Percentiles rank a stretch among this genome's conserved stretches.
Evolutionary conservation across 345 rosid genomes (phyloP).

Genomic region (Hibiscus tridactylites): DNA sequence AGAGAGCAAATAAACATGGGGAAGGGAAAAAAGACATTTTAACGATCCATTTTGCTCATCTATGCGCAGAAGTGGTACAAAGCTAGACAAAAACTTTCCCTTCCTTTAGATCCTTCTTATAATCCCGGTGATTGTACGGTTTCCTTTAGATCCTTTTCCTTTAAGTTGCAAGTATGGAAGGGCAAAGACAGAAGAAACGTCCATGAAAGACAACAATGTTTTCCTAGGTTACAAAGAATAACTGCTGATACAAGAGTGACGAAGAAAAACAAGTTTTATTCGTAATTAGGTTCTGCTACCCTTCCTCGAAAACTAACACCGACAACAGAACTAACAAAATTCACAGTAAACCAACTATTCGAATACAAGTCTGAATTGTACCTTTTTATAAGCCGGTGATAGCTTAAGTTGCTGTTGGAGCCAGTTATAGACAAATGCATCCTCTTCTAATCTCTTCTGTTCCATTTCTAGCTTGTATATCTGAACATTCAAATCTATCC

Average conservation of each 20-base stretch:
- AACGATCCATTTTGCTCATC: no score
- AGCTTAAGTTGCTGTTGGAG: slow-evolving; percentile 82
- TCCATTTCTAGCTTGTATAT: slow-evolving; percentile 73
- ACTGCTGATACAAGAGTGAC: neutral
- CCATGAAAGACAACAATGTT: neutral
- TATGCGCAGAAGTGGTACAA: no score
- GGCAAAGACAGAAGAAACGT: neutral
- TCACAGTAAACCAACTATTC: neutral
- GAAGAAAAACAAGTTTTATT: neutral
- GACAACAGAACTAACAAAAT: no score
- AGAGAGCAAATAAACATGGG: no score
- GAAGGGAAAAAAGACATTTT: no score
- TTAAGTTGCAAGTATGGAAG: neutral
- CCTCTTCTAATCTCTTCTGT: slow-evolving; percentile 82
- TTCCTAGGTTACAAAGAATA: neutral
- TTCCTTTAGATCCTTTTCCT: no score
- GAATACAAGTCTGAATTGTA: slow-evolving; percentile 13
- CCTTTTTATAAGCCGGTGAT: slow-evolving; percentile 92
- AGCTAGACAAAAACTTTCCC: no score
- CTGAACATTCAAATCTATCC: slow-evolving; percentile 28
- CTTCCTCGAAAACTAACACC: no score
- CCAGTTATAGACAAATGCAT: slow-evolving; percentile 85
- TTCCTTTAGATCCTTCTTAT: no score
- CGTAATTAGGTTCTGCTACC: no score
- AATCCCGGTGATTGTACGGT: no score